A percentile compares a stretch with the other conserved stretches of the same genome.
phyloP scores from a whole-genome alignment of 768 basidiomycete species.

The Cystobasidium tubakii region DNA sequence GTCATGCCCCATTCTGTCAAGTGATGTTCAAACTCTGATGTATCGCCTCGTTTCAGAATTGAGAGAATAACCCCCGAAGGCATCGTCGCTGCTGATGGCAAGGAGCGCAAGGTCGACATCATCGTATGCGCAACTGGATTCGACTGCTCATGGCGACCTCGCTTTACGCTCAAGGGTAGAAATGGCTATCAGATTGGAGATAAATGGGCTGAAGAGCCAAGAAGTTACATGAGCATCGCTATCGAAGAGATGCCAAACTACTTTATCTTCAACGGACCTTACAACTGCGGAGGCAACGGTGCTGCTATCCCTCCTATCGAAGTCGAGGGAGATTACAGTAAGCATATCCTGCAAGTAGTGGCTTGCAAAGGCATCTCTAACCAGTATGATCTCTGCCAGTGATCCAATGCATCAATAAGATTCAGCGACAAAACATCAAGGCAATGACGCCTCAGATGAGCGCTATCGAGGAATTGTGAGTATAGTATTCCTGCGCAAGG shows the following conservation, averaged over 20 bases:
- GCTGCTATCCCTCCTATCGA: slow-evolving; percentile 8
- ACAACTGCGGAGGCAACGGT: slow-evolving; percentile 22
- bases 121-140: slow-evolving; percentile 43
- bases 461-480: slow-evolving; percentile 28
- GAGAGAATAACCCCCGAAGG: slow-evolving; percentile 28
- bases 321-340: slow-evolving; percentile 17
- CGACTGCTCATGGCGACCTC: slow-evolving; percentile 37
- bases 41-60: slow-evolving; percentile 1
- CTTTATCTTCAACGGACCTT: slow-evolving; percentile 34
- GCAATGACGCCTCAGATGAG: slow-evolving; percentile 19
- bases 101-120: slow-evolving; percentile 36
- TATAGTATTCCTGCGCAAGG: neutral
- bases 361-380: neutral
- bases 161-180: slow-evolving; percentile 27
- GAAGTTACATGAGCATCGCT: slow-evolving; percentile 36
- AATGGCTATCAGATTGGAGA: slow-evolving; percentile 32
- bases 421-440: slow-evolving; percentile 35
- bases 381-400: too few relatives aligned
- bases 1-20: too few relatives aligned
- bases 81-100: slow-evolving; percentile 32
- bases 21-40: too few relatives aligned
- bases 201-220: slow-evolving; percentile 31
- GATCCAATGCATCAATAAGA: slow-evolving; percentile 35
- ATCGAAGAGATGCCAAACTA: slow-evolving; percentile 36
- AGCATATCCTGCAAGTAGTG: neutral